Evolutionary conservation across 352 stramenopile species (phyloP).

Genomic region (Globisporangium solare): DNA sequence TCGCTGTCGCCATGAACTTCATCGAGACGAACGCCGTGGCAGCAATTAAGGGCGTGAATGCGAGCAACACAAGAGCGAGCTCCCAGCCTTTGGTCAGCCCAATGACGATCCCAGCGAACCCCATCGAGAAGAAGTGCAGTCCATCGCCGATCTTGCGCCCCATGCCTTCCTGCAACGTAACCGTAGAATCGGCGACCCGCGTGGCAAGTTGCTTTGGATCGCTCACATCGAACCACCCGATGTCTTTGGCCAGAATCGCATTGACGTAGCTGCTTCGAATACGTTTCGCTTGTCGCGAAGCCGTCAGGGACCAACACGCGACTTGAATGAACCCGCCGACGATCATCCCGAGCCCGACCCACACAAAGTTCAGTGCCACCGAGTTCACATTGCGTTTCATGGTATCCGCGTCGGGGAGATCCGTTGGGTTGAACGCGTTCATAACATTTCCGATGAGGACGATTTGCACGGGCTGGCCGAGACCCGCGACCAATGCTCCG

Average conservation of each 20-base stretch:
- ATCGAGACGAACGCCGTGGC: slow-evolving; percentile 43
- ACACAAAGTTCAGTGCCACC: slow-evolving; percentile 28
- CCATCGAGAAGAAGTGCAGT: slow-evolving; percentile 59
- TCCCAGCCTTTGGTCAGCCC: slow-evolving; percentile 64
- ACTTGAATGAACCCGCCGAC: slow-evolving; percentile 36
- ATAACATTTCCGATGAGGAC: slow-evolving; percentile 68
- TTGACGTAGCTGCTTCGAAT: slow-evolving; percentile 28
- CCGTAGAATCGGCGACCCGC: slow-evolving; percentile 23
- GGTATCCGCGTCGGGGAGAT: slow-evolving; percentile 12
- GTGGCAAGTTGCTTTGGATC: slow-evolving; percentile 28
- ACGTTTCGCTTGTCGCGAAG: slow-evolving; percentile 48
- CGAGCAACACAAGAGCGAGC: slow-evolving; percentile 57
- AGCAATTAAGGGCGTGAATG: slow-evolving; percentile 61
- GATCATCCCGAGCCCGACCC: slow-evolving; percentile 24
- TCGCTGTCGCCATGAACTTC: slow-evolving; percentile 41
- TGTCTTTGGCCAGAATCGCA: slow-evolving; percentile 31
- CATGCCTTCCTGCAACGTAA: slow-evolving; percentile 64
- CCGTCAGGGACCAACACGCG: slow-evolving; percentile 52
- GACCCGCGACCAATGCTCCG: slow-evolving; percentile 30
- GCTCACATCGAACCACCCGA: slow-evolving; percentile 47
- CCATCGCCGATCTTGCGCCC: slow-evolving; percentile 52
- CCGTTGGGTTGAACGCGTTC: slow-evolving; percentile 60
- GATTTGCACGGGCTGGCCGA: slow-evolving; percentile 63
- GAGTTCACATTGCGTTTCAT: slow-evolving; percentile 21
- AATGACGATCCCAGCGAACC: slow-evolving; percentile 53